Percentiles rank a stretch among this genome's conserved stretches.
Evolutionary conservation across 1,284 basidiomycete genomes (phyloP).

Genomic region (Phellinidium pouzarii): DNA sequence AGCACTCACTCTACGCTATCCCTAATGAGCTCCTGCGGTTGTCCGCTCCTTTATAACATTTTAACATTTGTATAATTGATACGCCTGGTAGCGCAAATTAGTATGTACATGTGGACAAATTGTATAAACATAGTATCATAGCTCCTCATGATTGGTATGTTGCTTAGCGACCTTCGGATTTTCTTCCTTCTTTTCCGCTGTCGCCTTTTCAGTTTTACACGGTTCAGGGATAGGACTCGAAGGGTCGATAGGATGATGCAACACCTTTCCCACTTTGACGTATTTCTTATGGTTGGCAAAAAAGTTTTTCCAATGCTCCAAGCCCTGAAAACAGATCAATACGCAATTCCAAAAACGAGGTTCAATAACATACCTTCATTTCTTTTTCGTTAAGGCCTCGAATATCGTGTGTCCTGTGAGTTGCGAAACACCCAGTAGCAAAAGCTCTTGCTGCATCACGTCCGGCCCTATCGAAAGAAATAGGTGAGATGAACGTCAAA

Average conservation of each 20-base stretch:
- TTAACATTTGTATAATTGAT: constrained; percentile 8
- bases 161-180: constrained; percentile 16
- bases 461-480: constrained; percentile 57
- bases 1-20: constrained; percentile 13
- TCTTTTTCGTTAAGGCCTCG: constrained; percentile 74
- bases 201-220: constrained; percentile 41
- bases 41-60: constrained; percentile 14
- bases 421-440: constrained; percentile 87
- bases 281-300: constrained; percentile 78
- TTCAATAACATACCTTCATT: constrained; percentile 45
- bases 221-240: constrained; percentile 70
- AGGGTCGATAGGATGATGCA: constrained; percentile 75
- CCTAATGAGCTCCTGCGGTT: constrained; percentile 12
- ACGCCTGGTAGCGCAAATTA: constrained; percentile 15
- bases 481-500: constrained; percentile 2
- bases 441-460: constrained; percentile 85
- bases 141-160: constrained; percentile 31
- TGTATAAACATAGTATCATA: constrained; percentile 26
- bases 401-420: constrained; percentile 85
- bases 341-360: constrained; percentile 15
- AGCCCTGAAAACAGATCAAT: constrained; percentile 40
- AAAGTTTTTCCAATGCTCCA: constrained; percentile 86
- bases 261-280: constrained; percentile 66
- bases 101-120: constrained; percentile 16
- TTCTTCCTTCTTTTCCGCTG: constrained; percentile 22